Evolutionary conservation across 2,329 filamentous ascomycete genomes (phyloP).

Genomic region (Aspergillus nomiae): DNA sequence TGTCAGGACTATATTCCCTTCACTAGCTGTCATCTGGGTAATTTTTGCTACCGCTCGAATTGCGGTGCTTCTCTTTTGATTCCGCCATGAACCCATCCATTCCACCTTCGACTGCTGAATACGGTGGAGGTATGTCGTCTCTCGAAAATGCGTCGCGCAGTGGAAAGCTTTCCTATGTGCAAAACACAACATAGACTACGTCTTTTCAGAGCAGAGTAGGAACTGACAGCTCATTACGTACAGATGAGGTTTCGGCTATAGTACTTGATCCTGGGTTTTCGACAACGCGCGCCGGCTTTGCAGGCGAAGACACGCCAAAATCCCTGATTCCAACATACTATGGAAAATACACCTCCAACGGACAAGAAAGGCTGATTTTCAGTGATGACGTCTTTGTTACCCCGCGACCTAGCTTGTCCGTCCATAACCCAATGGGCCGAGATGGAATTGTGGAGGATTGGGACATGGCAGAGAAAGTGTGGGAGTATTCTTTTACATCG

Average conservation of each 20-base stretch:
- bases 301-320: slow-evolving; percentile 96
- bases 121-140: slow-evolving; percentile 49
- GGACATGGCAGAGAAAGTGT: slow-evolving; percentile 85
- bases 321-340: slow-evolving; percentile 91
- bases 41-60: neutral
- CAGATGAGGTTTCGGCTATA: slow-evolving; percentile 96
- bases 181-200: neutral
- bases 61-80: neutral
- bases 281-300: slow-evolving; percentile 89
- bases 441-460: slow-evolving; percentile 95
- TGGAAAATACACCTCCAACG: slow-evolving; percentile 59
- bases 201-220: neutral
- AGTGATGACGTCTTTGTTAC: slow-evolving; percentile 88
- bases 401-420: slow-evolving; percentile 73
- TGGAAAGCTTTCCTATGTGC: neutral
- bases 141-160: neutral
- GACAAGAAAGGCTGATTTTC: slow-evolving; percentile 66
- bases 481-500: slow-evolving; percentile 90
- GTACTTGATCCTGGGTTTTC: slow-evolving; percentile 95
- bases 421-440: slow-evolving; percentile 87
- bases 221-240: slow-evolving; percentile 12
- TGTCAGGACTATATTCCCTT: neutral
- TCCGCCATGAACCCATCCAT: slow-evolving; percentile 45
- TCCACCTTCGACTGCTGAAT: slow-evolving; percentile 50
- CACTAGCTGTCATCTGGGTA: neutral